These are phyloP conservation scores for Discostella stelligeroides DNA, from an alignment of 108 stramenopile genomes.

Conservation along the genomic window DNA sequence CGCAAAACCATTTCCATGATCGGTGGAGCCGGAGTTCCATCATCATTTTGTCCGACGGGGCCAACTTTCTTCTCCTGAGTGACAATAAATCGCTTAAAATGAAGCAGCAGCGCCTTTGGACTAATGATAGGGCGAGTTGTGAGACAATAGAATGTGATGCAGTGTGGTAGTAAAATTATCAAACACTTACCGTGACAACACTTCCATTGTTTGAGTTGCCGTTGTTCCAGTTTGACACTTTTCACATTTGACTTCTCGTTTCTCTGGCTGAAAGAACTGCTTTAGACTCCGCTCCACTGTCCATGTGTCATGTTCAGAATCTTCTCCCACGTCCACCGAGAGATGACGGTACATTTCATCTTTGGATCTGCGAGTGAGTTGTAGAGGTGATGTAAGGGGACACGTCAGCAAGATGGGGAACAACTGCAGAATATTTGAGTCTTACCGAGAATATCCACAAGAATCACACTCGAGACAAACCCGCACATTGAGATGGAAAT, in stretches of 20 bases:
- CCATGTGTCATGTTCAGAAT: conserved; percentile 38
- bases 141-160: neutral
- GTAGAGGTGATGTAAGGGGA: neutral
- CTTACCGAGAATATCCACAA: conserved; percentile 72
- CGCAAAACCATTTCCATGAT: conserved; percentile 48
- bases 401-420: neutral
- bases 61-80: conserved; percentile 41
- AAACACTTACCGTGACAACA: conserved; percentile 50
- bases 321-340: conserved; percentile 63
- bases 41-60: conserved; percentile 4
- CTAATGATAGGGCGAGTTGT: too few species aligned
- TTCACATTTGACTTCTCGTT: conserved; percentile 85
- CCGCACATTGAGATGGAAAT: conserved; percentile 69
- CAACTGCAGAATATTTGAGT: neutral
- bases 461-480: conserved; percentile 73
- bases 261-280: conserved; percentile 75
- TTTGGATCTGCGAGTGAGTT: conserved; percentile 52
- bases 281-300: conserved; percentile 59
- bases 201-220: conserved; percentile 69
- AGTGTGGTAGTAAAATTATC: neutral
- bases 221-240: conserved; percentile 66
- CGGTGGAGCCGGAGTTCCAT: conserved; percentile 4
- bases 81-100: conserved; percentile 81
- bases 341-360: conserved; percentile 82
- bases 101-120: conserved; percentile 71